Evolutionary conservation across 345 rosid genomes (phyloP), one percentile per base, ranked within the genome.

Genomic region (Aquilaria sinensis): DNA sequence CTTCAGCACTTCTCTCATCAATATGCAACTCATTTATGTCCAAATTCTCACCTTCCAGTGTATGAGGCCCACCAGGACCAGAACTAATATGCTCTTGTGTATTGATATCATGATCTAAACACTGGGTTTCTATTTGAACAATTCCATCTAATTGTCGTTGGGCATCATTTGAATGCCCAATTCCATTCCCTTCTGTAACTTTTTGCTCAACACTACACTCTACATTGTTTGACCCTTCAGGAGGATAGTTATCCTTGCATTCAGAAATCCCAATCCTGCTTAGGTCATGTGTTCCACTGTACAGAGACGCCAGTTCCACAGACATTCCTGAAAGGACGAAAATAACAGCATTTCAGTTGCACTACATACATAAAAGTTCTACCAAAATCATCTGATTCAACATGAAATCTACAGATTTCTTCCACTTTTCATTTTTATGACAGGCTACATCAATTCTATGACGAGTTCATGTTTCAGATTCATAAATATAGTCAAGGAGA

Each of bases 271-370:
- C 74, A 66, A 85, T 78, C 71, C 79, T 68, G 61, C 88, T 84
- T 53, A 83, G 69, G 76, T 95, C 96, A 80, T 79, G 76, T 54
- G 76, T 70, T 79, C 78, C 86, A 71, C 72, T 70, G 53, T 74
- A 86, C 75, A 91, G 66, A 62, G 73, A 67, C 51, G 68, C 70
- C 75, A 91, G 74, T 61, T 89, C 88, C 45, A 69, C 68, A 4
- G 87, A 84, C 81, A 89, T 68, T 72, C 97, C 99, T 95, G 84
- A 70, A 78, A 76, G 59, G 62, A 51, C 66, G 34, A 67, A 53
- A 32, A 33, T 57, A 57, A 47, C 31, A 48, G n/a, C 54, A 23
- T 15, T 31, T 45, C 16, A 57, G n/a, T 45, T 30, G 29, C 31
- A 48, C 53, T 6, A 46, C 5, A 72, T 1, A 23, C 37, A 12